Conservation (phyloP, 2,329 filamentous ascomycete genomes). For the Hypomyces perniciosus region DNA sequence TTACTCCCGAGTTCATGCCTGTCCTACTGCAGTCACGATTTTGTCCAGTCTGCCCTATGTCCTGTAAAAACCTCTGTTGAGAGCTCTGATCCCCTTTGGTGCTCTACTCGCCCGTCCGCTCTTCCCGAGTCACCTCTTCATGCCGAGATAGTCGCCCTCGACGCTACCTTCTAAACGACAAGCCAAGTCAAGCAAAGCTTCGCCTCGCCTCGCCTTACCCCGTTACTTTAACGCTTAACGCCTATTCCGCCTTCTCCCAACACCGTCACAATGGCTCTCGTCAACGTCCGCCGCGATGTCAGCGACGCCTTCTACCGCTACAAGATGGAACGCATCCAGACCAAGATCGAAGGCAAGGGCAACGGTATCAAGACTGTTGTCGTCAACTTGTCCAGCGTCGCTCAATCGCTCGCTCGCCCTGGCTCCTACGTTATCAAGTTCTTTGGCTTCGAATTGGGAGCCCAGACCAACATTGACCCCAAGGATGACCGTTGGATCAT, state of each 20-base stretch:
- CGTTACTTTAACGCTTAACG: slow-evolving; percentile 1
- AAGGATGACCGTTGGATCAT: slow-evolving; percentile 99
- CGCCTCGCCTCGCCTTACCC: background rate
- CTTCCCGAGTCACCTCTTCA: slow-evolving; percentile 4
- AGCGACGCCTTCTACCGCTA: slow-evolving; percentile 99
- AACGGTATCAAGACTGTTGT: slow-evolving; percentile 99
- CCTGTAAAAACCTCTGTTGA: slow-evolving; percentile 46
- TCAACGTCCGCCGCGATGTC: slow-evolving; percentile 98
- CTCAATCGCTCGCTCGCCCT: slow-evolving; percentile 84
- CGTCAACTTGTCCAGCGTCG: slow-evolving; percentile 92
- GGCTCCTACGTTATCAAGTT: slow-evolving; percentile 98
- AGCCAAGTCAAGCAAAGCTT: background rate
- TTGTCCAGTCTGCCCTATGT: slow-evolving; percentile 49
- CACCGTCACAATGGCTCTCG: slow-evolving; percentile 78
- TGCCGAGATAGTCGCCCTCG: slow-evolving; percentile 23
- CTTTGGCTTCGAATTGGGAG: slow-evolving; percentile 97
- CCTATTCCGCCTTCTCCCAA: slow-evolving; percentile 16
- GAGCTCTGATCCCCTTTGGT: slow-evolving; percentile 36
- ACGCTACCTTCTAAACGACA: slow-evolving; percentile 22
- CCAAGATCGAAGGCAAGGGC: slow-evolving; percentile 99
- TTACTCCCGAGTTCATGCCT: slow-evolving; percentile 50
- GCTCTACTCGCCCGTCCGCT: slow-evolving; percentile 35
- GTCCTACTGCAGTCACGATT: slow-evolving; percentile 43
- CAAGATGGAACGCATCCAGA: slow-evolving; percentile 99
- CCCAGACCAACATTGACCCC: slow-evolving; percentile 96